phyloP scores from a whole-genome alignment of 148 eudicot species.

The Tetragonia tetragonoides region DNA sequence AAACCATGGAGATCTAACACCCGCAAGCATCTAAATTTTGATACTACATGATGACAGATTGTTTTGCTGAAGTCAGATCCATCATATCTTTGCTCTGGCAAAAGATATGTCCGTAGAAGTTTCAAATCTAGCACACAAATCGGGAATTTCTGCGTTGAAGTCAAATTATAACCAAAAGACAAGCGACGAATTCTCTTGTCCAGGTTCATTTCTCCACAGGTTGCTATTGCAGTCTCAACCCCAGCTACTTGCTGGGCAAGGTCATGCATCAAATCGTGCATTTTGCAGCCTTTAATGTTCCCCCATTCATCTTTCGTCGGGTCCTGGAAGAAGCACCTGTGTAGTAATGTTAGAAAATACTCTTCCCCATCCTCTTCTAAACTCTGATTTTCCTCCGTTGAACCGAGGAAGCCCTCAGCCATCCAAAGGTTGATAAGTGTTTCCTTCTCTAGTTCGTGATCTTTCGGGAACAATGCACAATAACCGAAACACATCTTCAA shows the following conservation, averaged over 20 bases:
- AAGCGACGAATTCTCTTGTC: slow-evolving; percentile 5
- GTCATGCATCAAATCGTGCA: slow-evolving; percentile 35
- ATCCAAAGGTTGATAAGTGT: too few species aligned
- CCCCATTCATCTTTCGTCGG: slow-evolving; percentile 4
- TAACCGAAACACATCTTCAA: too few species aligned
- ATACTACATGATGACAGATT: not conserved
- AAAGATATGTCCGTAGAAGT: slow-evolving; percentile 20
- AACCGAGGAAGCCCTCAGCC: too few species aligned
- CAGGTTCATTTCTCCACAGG: not conserved
- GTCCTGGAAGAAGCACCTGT: slow-evolving; percentile 26
- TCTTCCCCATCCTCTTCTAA: not conserved
- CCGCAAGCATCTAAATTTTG: slow-evolving; percentile 14
- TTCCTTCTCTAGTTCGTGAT: too few species aligned
- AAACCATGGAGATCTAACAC: slow-evolving; percentile 15
- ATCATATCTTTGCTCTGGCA: not conserved
- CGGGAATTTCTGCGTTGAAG: not conserved
- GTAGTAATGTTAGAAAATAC: slow-evolving; percentile 3
- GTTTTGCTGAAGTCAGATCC: not conserved
- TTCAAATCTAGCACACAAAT: not conserved
- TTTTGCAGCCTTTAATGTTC: slow-evolving; percentile 13
- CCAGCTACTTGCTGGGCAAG: slow-evolving; percentile 24
- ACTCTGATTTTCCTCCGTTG: not conserved
- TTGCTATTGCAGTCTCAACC: not conserved
- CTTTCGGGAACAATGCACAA: too few species aligned
- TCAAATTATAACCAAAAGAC: not conserved